Base-by-base conservation (phyloP, 2,329 filamentous ascomycete genomes). In the Talaromyces pinophilus region DNA sequence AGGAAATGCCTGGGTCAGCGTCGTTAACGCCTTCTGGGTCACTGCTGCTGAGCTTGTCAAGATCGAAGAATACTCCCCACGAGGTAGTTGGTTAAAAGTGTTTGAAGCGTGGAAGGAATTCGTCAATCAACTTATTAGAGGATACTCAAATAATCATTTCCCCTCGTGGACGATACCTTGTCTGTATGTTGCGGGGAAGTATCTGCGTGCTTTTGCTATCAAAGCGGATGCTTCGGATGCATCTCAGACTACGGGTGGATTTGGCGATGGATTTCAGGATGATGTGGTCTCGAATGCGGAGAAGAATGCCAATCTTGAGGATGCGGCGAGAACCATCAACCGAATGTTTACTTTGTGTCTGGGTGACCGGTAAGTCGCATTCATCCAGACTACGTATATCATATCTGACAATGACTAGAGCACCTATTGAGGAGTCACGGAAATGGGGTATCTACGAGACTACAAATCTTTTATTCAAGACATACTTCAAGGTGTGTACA, bases 361-460 rank as follows among this genome's bases (percentile, higher is more conserved):
- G 59, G 92, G 88, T 72, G 95, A 99, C 77, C 90, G 93, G 92
- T 96, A 83, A 72, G 84, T 68, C 19, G 42, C 7, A 30, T 44
- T 38, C 5, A 22, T 28, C 25, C 7, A 8, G 65, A 30, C 25
- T 62, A 33, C 44, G 19, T 35, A 30, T 22, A 38, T 35, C 64
- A 44, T 2, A 46, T 60, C 22, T 57, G 25, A 66, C 42, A 22
- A 61, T 33, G 35, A 33, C 17, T 38, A 94, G 92, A 78, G 91
- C 91, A 68, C 88, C 91, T 15, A 82, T 97, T 54, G 88, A 93
- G 74, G 91, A 96, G 73, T 97, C 94, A 8, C 88, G 95, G 64
- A 99, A 98, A 86, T 99, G 95, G 95, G 96, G 92, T 6, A 91
- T 97, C 59, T 99, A 99, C 82, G 93, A 93, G 77, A 90, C 94